phyloP scores from a whole-genome alignment of 1,139 yeast species.

The Pichia sp. region DNA sequence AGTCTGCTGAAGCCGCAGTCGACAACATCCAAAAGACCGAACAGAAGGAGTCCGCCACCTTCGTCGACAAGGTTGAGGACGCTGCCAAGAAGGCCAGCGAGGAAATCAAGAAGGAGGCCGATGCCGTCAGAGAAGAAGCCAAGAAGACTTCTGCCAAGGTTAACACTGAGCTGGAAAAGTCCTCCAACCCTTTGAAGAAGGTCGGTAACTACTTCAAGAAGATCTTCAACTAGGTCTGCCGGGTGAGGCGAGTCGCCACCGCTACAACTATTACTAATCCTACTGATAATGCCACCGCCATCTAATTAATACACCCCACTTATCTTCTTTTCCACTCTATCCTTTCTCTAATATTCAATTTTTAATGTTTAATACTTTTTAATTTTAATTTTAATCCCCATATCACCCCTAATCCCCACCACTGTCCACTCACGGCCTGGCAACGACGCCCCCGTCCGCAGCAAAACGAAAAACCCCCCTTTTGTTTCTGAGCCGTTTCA shows the following conservation, averaged over 20 bases:
- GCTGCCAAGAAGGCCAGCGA: slow-evolving; percentile 13
- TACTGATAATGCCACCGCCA: background rate
- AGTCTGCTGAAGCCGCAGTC: slow-evolving; percentile 15
- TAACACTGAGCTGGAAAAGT: slow-evolving; percentile 18
- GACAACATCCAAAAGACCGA: slow-evolving; percentile 12
- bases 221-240: background rate
- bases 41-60: slow-evolving; percentile 14
- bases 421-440: background rate
- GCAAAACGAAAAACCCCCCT: too few relatives aligned
- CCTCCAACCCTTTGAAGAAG: slow-evolving; percentile 17
- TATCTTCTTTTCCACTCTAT: slow-evolving; percentile 2
- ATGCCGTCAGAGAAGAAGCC: slow-evolving; percentile 17
- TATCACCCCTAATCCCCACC: background rate
- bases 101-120: slow-evolving; percentile 15
- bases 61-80: slow-evolving; percentile 13
- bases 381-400: background rate
- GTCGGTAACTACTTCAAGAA: slow-evolving; percentile 13
- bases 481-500: too few relatives aligned
- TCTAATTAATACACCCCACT: background rate
- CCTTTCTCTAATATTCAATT: slow-evolving; percentile 2
- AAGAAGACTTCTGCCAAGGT: slow-evolving; percentile 15
- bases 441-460: too few relatives aligned
- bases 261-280: background rate
- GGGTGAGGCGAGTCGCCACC: background rate
- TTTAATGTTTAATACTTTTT: slow-evolving; percentile 2